Evolutionary conservation across 2,329 filamentous ascomycete genomes (phyloP).

Genomic region (Fusarium compactum): DNA sequence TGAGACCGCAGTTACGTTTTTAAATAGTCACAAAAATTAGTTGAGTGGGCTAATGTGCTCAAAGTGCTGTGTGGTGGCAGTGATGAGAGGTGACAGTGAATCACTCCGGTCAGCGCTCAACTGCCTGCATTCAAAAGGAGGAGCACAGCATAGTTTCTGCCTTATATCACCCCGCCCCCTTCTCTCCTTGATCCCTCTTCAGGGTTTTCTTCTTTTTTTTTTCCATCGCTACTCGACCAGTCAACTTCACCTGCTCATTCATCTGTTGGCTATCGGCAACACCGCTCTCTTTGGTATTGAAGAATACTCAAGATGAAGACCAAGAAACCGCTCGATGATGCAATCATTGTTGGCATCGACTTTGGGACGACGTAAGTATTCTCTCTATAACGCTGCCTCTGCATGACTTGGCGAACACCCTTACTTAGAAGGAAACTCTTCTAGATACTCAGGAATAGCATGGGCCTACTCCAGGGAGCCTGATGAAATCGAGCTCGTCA

Average conservation of each 20-base stretch:
- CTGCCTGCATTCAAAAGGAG: not conserved
- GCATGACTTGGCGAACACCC: fast-evolving
- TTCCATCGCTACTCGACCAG: fast-evolving
- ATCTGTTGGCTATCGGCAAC: no score
- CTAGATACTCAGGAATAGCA: conserved; percentile 56
- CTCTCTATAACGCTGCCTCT: no score
- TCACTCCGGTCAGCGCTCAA: fast-evolving
- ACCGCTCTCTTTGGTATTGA: not conserved
- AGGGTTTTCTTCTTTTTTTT: not conserved
- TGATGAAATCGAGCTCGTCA: conserved; percentile 48
- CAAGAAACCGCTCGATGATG: conserved; percentile 1
- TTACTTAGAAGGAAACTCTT: not conserved
- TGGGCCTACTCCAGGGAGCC: conserved; percentile 52
- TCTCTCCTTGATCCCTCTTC: fast-evolving
- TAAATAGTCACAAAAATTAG: no score
- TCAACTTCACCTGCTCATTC: not conserved
- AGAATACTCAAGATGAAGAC: not conserved
- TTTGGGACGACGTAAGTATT: conserved; percentile 60
- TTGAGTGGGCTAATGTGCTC: no score
- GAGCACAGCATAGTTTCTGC: not conserved
- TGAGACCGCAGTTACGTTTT: no score
- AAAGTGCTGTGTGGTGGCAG: not conserved
- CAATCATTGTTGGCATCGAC: conserved; percentile 57
- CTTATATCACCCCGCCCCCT: fast-evolving
- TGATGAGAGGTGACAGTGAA: not conserved